A percentile compares a stretch with the other conserved stretches of the same genome.
Conservation (phyloP, 148 eudicot species). For the Simmondsia chinensis region DNA sequence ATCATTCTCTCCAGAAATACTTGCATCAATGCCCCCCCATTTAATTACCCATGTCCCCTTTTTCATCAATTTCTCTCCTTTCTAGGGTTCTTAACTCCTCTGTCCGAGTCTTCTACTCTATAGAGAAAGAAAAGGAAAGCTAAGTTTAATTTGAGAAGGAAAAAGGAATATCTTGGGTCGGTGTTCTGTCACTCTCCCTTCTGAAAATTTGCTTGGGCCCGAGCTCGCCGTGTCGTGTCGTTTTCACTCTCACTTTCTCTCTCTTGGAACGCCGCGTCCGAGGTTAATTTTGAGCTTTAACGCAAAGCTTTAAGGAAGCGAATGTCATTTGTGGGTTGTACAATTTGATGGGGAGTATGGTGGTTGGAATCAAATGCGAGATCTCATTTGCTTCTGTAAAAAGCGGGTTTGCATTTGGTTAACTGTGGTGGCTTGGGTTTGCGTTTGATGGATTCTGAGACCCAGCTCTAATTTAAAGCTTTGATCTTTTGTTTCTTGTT, state of each 20-base stretch:
- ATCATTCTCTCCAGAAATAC: too few species aligned
- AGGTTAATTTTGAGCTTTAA: too few species aligned
- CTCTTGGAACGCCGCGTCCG: too few species aligned
- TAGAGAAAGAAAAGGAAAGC: background rate
- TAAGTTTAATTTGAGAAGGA: too few species aligned
- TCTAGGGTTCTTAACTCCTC: slow-evolving; percentile 9
- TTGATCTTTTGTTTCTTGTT: background rate
- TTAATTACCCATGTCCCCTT: slow-evolving; percentile 6
- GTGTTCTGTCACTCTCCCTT: background rate
- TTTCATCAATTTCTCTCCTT: slow-evolving; percentile 1
- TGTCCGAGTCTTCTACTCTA: too few species aligned
- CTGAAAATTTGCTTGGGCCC: too few species aligned
- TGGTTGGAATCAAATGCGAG: slow-evolving; percentile 13
- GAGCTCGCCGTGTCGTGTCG: too few species aligned
- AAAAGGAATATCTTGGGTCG: background rate
- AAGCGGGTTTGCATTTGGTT: background rate
- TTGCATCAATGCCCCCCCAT: too few species aligned
- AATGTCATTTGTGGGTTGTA: background rate
- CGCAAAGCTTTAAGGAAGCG: too few species aligned
- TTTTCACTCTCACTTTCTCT: too few species aligned
- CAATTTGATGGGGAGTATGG: background rate
- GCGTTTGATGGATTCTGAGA: background rate
- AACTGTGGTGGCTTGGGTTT: background rate
- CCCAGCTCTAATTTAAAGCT: background rate
- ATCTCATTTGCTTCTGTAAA: slow-evolving; percentile 16